Evolutionary conservation across 768 basidiomycete species (phyloP).

Genomic region (Boletus tylopilopsis): DNA sequence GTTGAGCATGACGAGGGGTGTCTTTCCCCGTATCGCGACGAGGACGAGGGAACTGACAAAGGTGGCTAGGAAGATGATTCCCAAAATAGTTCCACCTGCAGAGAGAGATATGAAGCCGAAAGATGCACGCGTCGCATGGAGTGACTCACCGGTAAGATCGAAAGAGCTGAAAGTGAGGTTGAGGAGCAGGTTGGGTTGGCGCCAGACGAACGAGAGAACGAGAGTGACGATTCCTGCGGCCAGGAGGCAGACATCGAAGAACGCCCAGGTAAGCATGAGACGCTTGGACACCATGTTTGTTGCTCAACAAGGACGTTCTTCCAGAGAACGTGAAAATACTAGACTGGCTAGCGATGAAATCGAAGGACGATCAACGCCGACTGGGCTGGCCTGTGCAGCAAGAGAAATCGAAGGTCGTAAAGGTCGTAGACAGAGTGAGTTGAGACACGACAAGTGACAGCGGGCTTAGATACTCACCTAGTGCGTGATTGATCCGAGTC

Average conservation of each 20-base stretch:
- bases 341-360: conserved; percentile 40
- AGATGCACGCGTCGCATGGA: background rate
- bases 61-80: conserved; percentile 61
- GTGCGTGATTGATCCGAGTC: background rate
- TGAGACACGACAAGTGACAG: background rate
- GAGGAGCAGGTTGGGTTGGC: conserved; percentile 60
- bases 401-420: background rate
- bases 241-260: conserved; percentile 67
- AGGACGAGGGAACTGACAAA: conserved; percentile 70
- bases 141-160: conserved; percentile 56
- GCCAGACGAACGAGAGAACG: conserved; percentile 69
- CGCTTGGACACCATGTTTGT: conserved; percentile 59
- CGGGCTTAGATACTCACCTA: conserved; percentile 10
- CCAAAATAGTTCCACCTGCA: conserved; percentile 68
- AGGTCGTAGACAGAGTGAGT: background rate
- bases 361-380: conserved; percentile 69
- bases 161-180: conserved; percentile 62
- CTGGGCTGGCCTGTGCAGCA: conserved; percentile 44
- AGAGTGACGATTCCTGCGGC: conserved; percentile 65
- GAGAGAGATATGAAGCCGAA: background rate
- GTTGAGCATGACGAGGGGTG: conserved; percentile 73
- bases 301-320: conserved; percentile 36
- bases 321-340: conserved; percentile 47
- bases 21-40: conserved; percentile 63
- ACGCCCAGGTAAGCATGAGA: conserved; percentile 68